A percentile compares a stretch with the other conserved stretches of the same genome.
Evolutionary conservation across 768 basidiomycete species (phyloP).

Genomic region (Tubosaeta sp.): DNA sequence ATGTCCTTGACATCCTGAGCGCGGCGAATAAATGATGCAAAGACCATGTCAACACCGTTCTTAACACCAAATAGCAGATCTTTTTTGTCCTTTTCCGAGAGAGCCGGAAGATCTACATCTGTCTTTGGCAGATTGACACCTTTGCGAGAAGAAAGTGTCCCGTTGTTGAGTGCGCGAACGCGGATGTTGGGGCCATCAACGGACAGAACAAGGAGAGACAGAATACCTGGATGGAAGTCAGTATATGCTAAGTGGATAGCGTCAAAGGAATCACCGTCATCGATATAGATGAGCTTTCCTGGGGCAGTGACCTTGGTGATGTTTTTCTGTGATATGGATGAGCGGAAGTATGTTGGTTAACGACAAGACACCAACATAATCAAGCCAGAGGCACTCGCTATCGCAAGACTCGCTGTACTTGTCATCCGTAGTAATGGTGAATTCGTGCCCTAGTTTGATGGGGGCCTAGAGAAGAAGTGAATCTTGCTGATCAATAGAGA

Average conservation of each 20-base stretch:
- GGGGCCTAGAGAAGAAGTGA: slow-evolving; percentile 49
- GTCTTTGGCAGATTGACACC: slow-evolving; percentile 99
- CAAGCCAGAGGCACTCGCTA: slow-evolving; percentile 83
- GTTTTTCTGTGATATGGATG: slow-evolving; percentile 54
- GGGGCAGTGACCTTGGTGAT: slow-evolving; percentile 92
- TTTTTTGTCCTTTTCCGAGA: slow-evolving; percentile 97
- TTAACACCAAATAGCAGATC: slow-evolving; percentile 92
- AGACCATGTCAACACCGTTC: slow-evolving; percentile 99
- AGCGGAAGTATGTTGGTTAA: not conserved
- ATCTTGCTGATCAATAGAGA: not conserved
- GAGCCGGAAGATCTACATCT: slow-evolving; percentile 92
- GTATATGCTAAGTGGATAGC: not conserved
- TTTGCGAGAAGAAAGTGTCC: slow-evolving; percentile 91
- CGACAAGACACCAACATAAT: slow-evolving; percentile 66
- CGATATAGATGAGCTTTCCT: slow-evolving; percentile 97
- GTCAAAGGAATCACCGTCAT: slow-evolving; percentile 63
- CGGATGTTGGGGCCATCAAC: slow-evolving; percentile 78
- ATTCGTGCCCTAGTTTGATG: slow-evolving; percentile 90
- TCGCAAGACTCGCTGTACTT: slow-evolving; percentile 77
- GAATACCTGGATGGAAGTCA: slow-evolving; percentile 47
- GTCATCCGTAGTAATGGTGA: slow-evolving; percentile 81
- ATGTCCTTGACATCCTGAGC: slow-evolving; percentile 94
- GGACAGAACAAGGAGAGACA: slow-evolving; percentile 88
- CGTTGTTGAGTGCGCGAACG: slow-evolving; percentile 88
- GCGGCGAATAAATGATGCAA: slow-evolving; percentile 97